These are phyloP conservation scores for Trichophaea hybrida DNA, from an alignment of 2,329 filamentous ascomycete genomes.

Conservation along the genomic window DNA sequence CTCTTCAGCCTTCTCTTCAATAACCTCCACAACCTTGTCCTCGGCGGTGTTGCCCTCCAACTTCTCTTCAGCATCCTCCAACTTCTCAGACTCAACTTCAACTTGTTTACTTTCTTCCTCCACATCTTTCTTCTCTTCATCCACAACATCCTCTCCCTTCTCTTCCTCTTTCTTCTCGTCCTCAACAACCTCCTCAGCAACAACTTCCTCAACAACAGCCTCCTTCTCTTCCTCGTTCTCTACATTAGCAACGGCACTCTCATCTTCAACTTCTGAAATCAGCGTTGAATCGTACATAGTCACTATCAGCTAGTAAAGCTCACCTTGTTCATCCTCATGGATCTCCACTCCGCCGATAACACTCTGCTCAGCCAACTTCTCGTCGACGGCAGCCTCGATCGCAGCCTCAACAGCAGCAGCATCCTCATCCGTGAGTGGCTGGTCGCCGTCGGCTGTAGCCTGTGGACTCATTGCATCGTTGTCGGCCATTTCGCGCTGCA, in stretches of 20 bases:
- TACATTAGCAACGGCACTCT: background rate
- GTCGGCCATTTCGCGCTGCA: background rate
- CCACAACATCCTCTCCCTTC: background rate
- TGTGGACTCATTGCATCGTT: constrained; percentile 5
- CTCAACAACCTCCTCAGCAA: background rate
- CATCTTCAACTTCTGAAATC: background rate
- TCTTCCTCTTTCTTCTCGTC: background rate
- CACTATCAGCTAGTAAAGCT: constrained; percentile 2
- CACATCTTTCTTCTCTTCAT: background rate
- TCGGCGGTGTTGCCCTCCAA: too few species aligned
- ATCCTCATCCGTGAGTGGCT: background rate
- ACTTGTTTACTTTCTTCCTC: background rate
- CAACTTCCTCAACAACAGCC: background rate
- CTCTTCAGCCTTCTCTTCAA: background rate
- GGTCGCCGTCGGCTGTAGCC: background rate
- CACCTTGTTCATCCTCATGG: background rate
- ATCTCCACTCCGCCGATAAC: constrained; percentile 2
- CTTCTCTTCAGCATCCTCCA: background rate
- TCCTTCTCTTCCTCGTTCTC: background rate
- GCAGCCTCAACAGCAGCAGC: background rate
- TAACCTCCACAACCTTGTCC: background rate
- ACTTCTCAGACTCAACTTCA: background rate
- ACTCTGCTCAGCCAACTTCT: background rate
- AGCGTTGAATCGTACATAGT: constrained; percentile 1
- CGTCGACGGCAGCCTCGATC: background rate